Evolutionary conservation across 2,329 filamentous ascomycete genomes (phyloP).

Genomic region (Pseudocercospora eumusae): DNA sequence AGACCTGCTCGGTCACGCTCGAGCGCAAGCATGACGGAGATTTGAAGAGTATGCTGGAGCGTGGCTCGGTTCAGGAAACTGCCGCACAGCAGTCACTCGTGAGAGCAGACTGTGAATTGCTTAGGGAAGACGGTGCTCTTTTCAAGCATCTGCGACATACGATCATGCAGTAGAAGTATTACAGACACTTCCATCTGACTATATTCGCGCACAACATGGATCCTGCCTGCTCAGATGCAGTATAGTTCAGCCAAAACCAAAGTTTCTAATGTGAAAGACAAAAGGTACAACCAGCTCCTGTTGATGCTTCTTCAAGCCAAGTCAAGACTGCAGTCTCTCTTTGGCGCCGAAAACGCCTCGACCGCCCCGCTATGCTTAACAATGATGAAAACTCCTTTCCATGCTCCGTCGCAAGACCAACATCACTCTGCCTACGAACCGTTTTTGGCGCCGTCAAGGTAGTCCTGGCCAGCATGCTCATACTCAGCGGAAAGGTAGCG

Average conservation of each 20-base stretch:
- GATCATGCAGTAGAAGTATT: not conserved
- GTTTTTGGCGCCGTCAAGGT: constrained; percentile 56
- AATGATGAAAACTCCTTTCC: not conserved
- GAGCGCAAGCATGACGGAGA: constrained; percentile 27
- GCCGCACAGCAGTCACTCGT: constrained; percentile 29
- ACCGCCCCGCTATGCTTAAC: not conserved
- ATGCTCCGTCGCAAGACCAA: not conserved
- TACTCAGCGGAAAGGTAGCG: constrained; percentile 78
- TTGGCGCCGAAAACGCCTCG: not conserved
- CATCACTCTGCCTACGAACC: constrained; percentile 7
- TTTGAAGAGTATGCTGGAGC: constrained; percentile 32
- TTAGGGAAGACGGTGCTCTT: constrained; percentile 39
- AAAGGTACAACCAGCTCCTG: not conserved
- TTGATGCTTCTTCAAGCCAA: not conserved
- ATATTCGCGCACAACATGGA: not conserved
- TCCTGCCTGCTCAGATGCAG: not conserved
- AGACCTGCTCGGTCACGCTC: constrained; percentile 32
- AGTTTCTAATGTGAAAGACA: not conserved
- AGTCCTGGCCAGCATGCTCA: constrained; percentile 70
- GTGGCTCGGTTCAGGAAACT: constrained; percentile 19
- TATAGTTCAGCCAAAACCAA: not conserved
- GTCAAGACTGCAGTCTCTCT: not conserved
- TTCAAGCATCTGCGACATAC: constrained; percentile 25
- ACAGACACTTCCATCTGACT: not conserved
- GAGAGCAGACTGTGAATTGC: constrained; percentile 41